Conservation (phyloP, 192 early-diverging fungal genomes). For the Backusella tuberculispora region DNA sequence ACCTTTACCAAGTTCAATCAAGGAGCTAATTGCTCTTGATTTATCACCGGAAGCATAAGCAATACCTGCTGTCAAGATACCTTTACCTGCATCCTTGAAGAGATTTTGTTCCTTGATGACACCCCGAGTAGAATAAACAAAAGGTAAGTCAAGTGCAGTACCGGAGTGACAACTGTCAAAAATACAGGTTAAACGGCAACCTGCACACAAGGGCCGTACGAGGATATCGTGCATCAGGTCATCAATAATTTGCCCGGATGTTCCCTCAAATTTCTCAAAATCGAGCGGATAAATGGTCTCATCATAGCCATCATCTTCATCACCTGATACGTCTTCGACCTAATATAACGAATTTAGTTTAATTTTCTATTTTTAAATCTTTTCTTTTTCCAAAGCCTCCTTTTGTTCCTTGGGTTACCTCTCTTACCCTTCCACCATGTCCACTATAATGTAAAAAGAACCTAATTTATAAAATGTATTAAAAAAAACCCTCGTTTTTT, state of each 20-base stretch:
- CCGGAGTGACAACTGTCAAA: slow-evolving; percentile 90
- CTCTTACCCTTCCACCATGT: slow-evolving; percentile 65
- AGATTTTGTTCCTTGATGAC: slow-evolving; percentile 52
- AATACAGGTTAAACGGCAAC: slow-evolving; percentile 79
- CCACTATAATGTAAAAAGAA: slow-evolving; percentile 86
- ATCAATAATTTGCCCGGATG: slow-evolving; percentile 70
- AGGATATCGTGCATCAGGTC: slow-evolving; percentile 78
- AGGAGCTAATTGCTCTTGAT: slow-evolving; percentile 36
- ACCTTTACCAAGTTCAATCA: slow-evolving; percentile 51
- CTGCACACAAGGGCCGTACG: slow-evolving; percentile 64
- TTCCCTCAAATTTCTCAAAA: slow-evolving; percentile 50
- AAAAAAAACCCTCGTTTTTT: neutral
- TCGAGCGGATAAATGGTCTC: slow-evolving; percentile 79
- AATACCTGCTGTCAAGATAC: slow-evolving; percentile 49
- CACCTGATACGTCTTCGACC: slow-evolving; percentile 54
- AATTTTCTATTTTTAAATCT: neutral
- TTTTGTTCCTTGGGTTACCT: neutral
- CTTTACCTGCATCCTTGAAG: slow-evolving; percentile 50
- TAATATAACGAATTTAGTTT: neutral
- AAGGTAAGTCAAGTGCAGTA: slow-evolving; percentile 81
- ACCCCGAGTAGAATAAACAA: slow-evolving; percentile 75
- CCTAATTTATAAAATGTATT: slow-evolving; percentile 26
- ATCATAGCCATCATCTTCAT: slow-evolving; percentile 82
- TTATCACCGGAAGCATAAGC: slow-evolving; percentile 50
- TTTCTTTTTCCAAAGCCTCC: neutral